Evolutionary conservation across 768 basidiomycete genomes (phyloP).

Genomic region (Leccinum olivaceopallidum): DNA sequence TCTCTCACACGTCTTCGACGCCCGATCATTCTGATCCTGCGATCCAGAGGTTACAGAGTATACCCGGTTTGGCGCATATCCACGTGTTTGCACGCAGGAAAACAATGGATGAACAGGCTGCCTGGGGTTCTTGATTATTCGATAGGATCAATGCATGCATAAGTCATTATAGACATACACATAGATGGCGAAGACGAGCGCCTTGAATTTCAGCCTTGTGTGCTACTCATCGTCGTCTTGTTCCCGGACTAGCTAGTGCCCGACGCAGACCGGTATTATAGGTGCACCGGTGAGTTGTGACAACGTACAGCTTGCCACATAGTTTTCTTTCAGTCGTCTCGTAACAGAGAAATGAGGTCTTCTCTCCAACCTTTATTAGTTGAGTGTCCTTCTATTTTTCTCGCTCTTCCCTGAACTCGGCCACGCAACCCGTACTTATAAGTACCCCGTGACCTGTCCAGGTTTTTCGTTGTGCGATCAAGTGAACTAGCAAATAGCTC

Average conservation of each 20-base stretch:
- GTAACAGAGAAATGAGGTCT: not conserved
- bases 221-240: not conserved
- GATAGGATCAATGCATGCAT: not conserved
- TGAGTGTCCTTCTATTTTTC: not conserved
- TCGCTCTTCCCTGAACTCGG: not conserved
- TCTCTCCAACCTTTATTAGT: not conserved
- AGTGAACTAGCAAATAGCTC: too few species aligned
- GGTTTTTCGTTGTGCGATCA: not conserved
- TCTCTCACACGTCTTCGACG: not conserved
- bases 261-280: not conserved
- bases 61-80: too few species aligned
- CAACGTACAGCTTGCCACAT: not conserved
- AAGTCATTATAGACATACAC: conserved; percentile 1
- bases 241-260: not conserved
- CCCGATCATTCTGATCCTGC: not conserved
- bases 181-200: conserved; percentile 10
- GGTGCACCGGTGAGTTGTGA: not conserved
- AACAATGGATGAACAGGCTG: conserved; percentile 20
- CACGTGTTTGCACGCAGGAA: conserved; percentile 80
- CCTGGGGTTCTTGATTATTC: conserved; percentile 16
- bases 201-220: not conserved
- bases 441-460: too few species aligned
- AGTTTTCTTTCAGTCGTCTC: not conserved
- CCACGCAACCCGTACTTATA: too few species aligned
- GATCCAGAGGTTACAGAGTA: conserved; percentile 73